phyloP scores from a whole-genome alignment of 2,329 filamentous ascomycete genomes.

The Venturia nashicola region DNA sequence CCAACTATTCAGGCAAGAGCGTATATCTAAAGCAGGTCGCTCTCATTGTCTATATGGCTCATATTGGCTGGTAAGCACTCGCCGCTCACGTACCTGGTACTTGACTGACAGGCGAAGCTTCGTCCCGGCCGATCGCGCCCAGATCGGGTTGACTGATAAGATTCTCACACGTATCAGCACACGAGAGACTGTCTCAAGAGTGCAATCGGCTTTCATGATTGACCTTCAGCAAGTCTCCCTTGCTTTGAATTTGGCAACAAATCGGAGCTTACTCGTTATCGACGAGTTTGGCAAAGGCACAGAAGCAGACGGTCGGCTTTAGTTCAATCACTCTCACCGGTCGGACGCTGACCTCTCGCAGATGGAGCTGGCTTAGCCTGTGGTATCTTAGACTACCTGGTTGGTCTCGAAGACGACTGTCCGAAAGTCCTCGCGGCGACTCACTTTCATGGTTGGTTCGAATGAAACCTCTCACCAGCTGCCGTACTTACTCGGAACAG shows the following conservation, averaged over 20 bases:
- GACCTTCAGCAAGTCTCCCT: slow-evolving; percentile 81
- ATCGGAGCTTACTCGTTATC: slow-evolving; percentile 69
- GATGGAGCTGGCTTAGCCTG: slow-evolving; percentile 54
- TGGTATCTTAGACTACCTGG: slow-evolving; percentile 46
- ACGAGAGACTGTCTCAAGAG: slow-evolving; percentile 51
- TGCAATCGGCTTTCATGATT: slow-evolving; percentile 60
- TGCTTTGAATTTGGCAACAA: slow-evolving; percentile 61
- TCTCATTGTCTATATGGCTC: slow-evolving; percentile 81
- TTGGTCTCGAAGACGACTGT: slow-evolving; percentile 33
- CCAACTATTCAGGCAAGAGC: slow-evolving; percentile 95
- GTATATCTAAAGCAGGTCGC: slow-evolving; percentile 91
- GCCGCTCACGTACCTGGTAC: neutral
- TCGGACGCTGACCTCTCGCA: slow-evolving; percentile 14
- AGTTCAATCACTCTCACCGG: neutral
- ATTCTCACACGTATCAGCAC: slow-evolving; percentile 80
- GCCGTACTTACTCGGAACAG: slow-evolving; percentile 28
- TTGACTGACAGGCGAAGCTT: slow-evolving; percentile 42
- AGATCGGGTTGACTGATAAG: slow-evolving; percentile 80
- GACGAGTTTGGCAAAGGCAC: slow-evolving; percentile 81
- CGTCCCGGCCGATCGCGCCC: slow-evolving; percentile 67
- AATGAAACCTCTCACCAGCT: slow-evolving; percentile 11
- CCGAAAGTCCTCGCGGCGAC: slow-evolving; percentile 52
- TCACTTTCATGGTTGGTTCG: slow-evolving; percentile 44
- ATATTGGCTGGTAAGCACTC: slow-evolving; percentile 53
- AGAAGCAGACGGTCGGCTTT: slow-evolving; percentile 36